These are phyloP conservation scores for Fusarium chaquense DNA, from an alignment of 2,329 filamentous ascomycete species.

Conservation along the genomic window DNA sequence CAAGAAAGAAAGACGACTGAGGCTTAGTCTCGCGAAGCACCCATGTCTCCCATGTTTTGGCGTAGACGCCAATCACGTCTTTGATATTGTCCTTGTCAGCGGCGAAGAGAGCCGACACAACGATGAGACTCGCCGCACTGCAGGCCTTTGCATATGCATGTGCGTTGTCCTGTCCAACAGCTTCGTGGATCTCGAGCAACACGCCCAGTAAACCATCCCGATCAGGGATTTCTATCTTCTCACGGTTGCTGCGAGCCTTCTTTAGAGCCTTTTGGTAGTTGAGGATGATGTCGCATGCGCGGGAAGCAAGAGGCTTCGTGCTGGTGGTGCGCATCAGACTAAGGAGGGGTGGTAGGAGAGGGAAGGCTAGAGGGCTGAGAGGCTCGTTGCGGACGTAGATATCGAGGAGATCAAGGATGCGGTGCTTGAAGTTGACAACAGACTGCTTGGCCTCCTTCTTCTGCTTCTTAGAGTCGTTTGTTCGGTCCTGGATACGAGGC, in stretches of 20 bases:
- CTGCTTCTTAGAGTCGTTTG: conserved; percentile 79
- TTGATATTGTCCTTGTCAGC: conserved; percentile 65
- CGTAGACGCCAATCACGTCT: conserved; percentile 73
- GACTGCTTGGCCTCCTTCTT: conserved; percentile 89
- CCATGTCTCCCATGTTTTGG: conserved; percentile 68
- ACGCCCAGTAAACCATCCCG: conserved; percentile 66
- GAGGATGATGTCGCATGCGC: conserved; percentile 78
- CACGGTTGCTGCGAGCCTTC: conserved; percentile 63
- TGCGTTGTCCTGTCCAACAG: conserved; percentile 72
- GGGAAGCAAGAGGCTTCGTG: conserved; percentile 79
- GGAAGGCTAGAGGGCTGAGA: conserved; percentile 73
- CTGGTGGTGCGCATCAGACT: conserved; percentile 80
- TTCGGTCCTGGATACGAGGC: conserved; percentile 72
- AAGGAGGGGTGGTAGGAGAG: conserved; percentile 81
- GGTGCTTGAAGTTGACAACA: conserved; percentile 94
- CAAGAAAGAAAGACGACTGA: conserved; percentile 74
- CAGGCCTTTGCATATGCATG: conserved; percentile 80
- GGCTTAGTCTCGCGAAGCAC: conserved; percentile 69
- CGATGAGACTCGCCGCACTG: conserved; percentile 76
- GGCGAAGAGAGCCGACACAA: conserved; percentile 71
- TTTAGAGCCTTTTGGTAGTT: conserved; percentile 76
- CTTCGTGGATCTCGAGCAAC: conserved; percentile 75
- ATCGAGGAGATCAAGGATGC: conserved; percentile 87
- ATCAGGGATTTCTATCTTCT: conserved; percentile 54
- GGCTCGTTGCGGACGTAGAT: conserved; percentile 87